phyloP scores from a whole-genome alignment of 208 protist species.

The Endotrypanum monterogeii region DNA sequence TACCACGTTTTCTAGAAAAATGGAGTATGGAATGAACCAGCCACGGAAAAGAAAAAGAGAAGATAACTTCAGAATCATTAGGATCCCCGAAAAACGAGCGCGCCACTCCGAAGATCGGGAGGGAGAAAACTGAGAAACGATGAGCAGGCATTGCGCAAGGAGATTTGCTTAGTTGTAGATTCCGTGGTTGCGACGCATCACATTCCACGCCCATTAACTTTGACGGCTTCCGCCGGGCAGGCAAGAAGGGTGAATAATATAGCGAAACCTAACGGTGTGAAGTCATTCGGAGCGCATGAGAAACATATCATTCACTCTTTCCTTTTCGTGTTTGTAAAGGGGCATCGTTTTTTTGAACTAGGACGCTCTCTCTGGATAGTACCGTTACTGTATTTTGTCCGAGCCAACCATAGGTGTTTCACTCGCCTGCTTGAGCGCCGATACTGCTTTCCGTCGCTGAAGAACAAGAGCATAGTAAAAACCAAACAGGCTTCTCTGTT shows the following conservation, averaged over 20 bases:
- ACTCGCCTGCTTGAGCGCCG: background rate
- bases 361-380: background rate
- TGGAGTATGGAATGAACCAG: background rate
- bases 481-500: conserved; percentile 61
- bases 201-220: background rate
- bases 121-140: background rate
- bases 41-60: background rate
- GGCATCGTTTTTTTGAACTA: background rate
- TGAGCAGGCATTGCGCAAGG: background rate
- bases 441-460: conserved; percentile 3
- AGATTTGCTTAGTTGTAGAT: background rate
- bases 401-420: background rate
- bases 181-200: background rate
- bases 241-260: background rate
- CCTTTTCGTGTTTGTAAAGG: background rate
- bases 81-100: background rate
- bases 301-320: background rate
- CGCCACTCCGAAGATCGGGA: background rate
- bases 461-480: conserved; percentile 72
- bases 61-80: background rate
- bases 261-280: background rate
- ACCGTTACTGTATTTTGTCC: background rate
- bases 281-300: background rate
- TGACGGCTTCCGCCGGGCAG: background rate
- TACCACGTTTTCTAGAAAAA: too few species aligned